Percentiles rank a stretch among this genome's conserved stretches.
phyloP scores from a whole-genome alignment of 345 rosid species.

The Rhodamnia rubescens region DNA sequence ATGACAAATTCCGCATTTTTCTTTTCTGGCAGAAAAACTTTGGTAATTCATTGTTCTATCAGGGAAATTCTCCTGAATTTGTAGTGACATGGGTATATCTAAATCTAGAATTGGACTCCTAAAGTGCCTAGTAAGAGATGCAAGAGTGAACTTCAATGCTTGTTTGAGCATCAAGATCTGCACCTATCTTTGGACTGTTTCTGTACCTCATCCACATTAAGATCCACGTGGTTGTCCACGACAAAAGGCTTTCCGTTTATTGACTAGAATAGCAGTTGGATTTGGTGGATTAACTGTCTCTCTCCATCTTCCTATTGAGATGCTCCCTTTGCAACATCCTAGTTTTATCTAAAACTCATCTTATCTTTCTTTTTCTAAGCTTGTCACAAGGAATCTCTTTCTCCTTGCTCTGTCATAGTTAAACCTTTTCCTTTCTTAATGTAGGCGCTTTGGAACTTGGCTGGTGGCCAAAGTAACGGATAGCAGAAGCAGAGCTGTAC shows the following conservation, averaged over 20 bases:
- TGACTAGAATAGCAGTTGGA: background rate
- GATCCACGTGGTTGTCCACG: background rate
- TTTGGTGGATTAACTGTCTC: background rate
- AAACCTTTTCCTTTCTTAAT: background rate
- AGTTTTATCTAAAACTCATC: background rate
- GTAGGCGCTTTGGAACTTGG: conserved; percentile 58
- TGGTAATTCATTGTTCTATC: background rate
- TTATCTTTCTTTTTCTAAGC: background rate
- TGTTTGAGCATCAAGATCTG: background rate
- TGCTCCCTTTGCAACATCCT: background rate
- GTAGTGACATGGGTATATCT: background rate
- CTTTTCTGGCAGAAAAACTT: background rate
- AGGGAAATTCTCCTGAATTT: background rate
- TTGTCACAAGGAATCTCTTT: background rate
- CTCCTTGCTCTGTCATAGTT: background rate
- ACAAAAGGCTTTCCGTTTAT: background rate
- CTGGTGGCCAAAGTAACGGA: conserved; percentile 32
- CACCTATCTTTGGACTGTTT: background rate
- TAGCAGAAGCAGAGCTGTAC: conserved; percentile 8
- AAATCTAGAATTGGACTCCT: background rate
- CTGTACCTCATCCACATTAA: background rate
- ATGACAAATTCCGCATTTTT: background rate
- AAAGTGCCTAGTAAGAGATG: background rate
- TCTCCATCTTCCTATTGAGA: background rate
- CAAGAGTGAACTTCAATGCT: background rate